phyloP scores from a whole-genome alignment of 257 asterid genomes.

The Mitragyna speciosa region DNA sequence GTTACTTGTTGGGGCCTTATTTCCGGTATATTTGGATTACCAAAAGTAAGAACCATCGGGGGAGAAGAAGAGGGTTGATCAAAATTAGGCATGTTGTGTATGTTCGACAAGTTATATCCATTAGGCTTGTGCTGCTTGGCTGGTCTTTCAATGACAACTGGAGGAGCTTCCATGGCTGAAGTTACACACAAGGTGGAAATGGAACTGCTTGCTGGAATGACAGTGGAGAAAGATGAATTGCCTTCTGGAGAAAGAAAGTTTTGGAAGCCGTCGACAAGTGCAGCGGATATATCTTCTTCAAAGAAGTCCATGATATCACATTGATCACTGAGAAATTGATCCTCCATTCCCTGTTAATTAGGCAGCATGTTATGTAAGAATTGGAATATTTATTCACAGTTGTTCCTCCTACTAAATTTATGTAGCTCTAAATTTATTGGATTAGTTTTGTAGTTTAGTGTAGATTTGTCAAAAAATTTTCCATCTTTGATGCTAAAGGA shows the following conservation, averaged over 20 bases:
- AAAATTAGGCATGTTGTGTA: not conserved
- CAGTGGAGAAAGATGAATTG: not conserved
- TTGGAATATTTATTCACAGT: no score
- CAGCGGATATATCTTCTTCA: conserved; percentile 3
- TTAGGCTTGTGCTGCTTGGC: not conserved
- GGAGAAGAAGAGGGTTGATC: conserved; percentile 12
- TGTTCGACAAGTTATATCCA: not conserved
- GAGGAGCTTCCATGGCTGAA: conserved; percentile 15
- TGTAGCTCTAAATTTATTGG: no score
- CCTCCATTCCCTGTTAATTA: conserved; percentile 22
- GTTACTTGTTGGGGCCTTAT: conserved; percentile 6
- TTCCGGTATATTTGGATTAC: conserved; percentile 10
- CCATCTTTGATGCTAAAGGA: no score
- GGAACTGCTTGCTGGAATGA: conserved; percentile 8
- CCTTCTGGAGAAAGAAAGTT: not conserved
- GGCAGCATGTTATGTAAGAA: no score
- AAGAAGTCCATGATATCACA: conserved; percentile 21
- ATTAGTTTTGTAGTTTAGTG: no score
- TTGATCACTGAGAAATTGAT: conserved; percentile 16
- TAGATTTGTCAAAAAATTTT: no score
- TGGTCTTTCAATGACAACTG: not conserved
- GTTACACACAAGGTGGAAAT: not conserved
- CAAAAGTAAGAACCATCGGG: conserved; percentile 23
- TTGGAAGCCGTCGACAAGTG: not conserved
- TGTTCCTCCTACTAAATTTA: no score